phyloP scores from a whole-genome alignment of 2,329 filamentous ascomycete genomes.

The Diaporthe citrichinensis region DNA sequence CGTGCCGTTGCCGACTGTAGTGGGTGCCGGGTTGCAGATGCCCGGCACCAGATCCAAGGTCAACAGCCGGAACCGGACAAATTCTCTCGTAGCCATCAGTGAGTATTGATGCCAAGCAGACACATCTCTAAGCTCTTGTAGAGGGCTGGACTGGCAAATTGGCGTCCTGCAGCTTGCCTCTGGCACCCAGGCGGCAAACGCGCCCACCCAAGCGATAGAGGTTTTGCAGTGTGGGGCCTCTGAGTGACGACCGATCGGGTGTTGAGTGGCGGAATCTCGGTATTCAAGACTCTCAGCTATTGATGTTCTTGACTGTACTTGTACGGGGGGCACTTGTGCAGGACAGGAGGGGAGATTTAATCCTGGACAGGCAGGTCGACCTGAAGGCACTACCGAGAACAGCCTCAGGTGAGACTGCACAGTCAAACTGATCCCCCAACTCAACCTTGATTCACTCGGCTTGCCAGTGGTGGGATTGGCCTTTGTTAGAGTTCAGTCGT shows the following conservation, averaged over 20 bases:
- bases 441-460: background rate
- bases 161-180: slow-evolving; percentile 5
- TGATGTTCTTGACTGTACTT: background rate
- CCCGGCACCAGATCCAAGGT: background rate
- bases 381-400: background rate
- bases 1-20: background rate
- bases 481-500: slow-evolving; percentile 28
- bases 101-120: background rate
- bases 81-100: background rate
- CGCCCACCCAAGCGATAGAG: background rate
- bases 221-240: background rate
- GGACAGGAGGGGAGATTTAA: background rate
- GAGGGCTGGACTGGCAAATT: background rate
- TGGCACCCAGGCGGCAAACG: background rate
- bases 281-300: background rate
- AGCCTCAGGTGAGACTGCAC: background rate
- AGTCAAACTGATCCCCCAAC: background rate
- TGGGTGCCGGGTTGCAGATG: background rate
- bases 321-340: too few relatives aligned
- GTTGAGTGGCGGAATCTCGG: slow-evolving; percentile 9
- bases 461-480: background rate
- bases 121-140: background rate
- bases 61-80: background rate
- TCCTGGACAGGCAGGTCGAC: background rate
- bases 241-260: background rate